Evolutionary conservation across 1,284 basidiomycete species (phyloP).

Genomic region (Phenoliferia sp.): DNA sequence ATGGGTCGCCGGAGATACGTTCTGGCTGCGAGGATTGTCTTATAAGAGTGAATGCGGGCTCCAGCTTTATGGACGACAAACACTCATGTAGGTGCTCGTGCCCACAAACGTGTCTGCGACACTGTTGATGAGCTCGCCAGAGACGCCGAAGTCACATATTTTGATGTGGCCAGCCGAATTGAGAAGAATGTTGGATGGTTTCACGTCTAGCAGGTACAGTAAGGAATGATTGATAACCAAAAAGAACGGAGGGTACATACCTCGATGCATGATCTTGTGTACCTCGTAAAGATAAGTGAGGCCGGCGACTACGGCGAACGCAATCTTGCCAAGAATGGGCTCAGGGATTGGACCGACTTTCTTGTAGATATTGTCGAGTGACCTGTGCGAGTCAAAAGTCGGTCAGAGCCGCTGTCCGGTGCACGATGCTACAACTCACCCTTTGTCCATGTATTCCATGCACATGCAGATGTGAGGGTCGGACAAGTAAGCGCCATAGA

Average conservation of each 20-base stretch:
- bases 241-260: conserved; percentile 49
- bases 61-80: conserved; percentile 47
- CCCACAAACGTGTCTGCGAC: conserved; percentile 99
- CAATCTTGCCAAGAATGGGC: conserved; percentile 83
- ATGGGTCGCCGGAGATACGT: conserved; percentile 95
- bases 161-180: conserved; percentile 94
- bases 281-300: conserved; percentile 97
- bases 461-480: conserved; percentile 99
- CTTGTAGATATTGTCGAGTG: conserved; percentile 85
- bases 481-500: conserved; percentile 90
- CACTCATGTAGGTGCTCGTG: conserved; percentile 98
- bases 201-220: conserved; percentile 67
- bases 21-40: conserved; percentile 63
- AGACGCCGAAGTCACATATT: conserved; percentile 98
- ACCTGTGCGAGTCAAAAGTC: conserved; percentile 40
- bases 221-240: background rate
- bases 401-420: background rate
- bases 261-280: conserved; percentile 98
- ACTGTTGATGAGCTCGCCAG: conserved; percentile 95
- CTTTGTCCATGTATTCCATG: conserved; percentile 91
- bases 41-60: background rate
- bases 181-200: conserved; percentile 94
- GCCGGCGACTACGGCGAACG: conserved; percentile 86
- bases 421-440: conserved; percentile 38
- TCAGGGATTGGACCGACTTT: conserved; percentile 84